Evolutionary conservation across 2,329 filamentous ascomycete species (phyloP), one percentile per base, ranked within the genome.

Genomic region (Diaporthe humulicola): DNA sequence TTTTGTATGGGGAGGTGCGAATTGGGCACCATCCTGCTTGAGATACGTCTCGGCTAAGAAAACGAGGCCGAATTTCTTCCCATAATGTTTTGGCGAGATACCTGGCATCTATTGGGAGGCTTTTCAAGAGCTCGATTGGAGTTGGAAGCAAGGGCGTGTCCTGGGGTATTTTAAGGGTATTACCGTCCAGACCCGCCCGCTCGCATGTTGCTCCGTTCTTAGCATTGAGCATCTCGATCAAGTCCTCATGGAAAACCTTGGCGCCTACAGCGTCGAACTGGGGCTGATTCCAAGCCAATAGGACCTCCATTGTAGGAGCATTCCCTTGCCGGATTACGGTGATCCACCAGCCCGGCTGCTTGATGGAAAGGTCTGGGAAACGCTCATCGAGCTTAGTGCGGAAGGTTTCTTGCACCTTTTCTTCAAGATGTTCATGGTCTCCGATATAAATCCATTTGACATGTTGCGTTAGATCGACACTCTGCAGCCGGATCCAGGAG

Each of bases 161-260:
- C 75, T 79, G 57, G 42, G 78, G 77, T 38, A 81, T 78, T 72
- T 19, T 78, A 8, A 81, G 76, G 71, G 79, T 78, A 74, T 76
- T 48, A 61, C 73, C 76, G 74, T 81, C 76, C 73, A 79, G 75
- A 61, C 72, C 78, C 52, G 61, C 61, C 74, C 70, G 77, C 76
- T 79, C 74, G 69, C 76, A 70, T 72, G 70, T 60, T 75, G 70
- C 64, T 75, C 70, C 54, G 8, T 56, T 56, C 0, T 73, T 50
- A 52, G n/a, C 56, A 66, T 82, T 82, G 58, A 83, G 81, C 10
- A 67, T 78, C 73, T 79, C 75, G 70, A 83, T 61, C 38, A 83
- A 78, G 73, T 77, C 76, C 61, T 77, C 73, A 54, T 77, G 76
- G 33, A 77, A 73, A 57, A 75, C 73, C 28, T 73, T 75, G 70